Evolutionary conservation across 768 basidiomycete species (phyloP), one percentile per base, ranked within the genome.

Genomic region (Termitomyces heimii): DNA sequence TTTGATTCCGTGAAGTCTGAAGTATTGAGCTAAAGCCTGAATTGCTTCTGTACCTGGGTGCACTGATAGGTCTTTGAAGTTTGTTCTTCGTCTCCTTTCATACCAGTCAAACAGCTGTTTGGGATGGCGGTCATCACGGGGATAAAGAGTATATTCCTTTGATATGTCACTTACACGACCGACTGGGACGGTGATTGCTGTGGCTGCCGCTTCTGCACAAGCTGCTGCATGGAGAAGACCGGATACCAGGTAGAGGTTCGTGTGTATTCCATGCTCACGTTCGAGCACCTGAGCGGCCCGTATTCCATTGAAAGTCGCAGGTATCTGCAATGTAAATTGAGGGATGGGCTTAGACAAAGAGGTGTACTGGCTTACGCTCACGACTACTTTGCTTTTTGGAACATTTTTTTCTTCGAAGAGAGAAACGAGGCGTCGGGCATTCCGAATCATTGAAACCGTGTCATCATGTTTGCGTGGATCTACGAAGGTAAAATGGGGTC

Each of bases 261-360:
- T 78, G 22, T 75, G 69, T 31, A 85, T 77, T n/a, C 65, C 64
- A 48, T 77, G 62, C 45, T 63, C 63, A 22, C 66, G 60, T 35
- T 71, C 67, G 12, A 85, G 74, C 50, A 65, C 61, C 26, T 64
- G 67, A 0, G 82, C 76, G 6, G 84, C 84, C 26, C 57, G 53
- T 13, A 85, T 73, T 16, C 85, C 85, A 29, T 70, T 70, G 35
- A 78, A 74, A 0, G 84, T 85, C 5, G 84, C 83, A 31, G 84
- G 82, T 39, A 86, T 76, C 84, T 85, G 46, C 35, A 18, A n/a
- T 9, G 5, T 3, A 24, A 40, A 22, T 42, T 29, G 35, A 49
- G 44, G 47, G 45, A 9, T 53, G 28, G 47, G 9, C 28, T 10
- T 43, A 22, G 20, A 52, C 14, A 29, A 22, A 49, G 10, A 51